These are phyloP conservation scores for Puccinia triticina DNA, from an alignment of 1,284 basidiomycete genomes.

Conservation along the genomic window DNA sequence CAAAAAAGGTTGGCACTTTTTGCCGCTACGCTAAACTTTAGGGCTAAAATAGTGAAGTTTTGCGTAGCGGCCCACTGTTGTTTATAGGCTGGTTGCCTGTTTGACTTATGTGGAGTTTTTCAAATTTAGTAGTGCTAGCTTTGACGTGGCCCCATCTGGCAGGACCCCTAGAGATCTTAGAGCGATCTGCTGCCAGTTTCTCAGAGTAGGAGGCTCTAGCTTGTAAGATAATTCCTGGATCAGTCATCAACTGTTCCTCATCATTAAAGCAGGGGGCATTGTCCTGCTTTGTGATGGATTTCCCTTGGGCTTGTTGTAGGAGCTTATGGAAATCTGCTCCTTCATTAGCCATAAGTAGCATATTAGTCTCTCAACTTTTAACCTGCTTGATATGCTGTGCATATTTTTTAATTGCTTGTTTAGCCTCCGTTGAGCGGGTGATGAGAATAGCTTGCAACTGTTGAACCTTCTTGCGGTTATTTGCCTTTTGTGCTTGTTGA, in stretches of 20 bases:
- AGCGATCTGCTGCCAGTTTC: not conserved
- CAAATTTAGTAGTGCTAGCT: not conserved
- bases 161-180: not conserved
- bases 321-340: not conserved
- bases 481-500: too few relatives aligned
- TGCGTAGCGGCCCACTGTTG: too few relatives aligned
- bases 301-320: not conserved
- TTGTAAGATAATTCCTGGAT: not conserved
- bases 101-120: not conserved
- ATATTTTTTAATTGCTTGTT: not conserved
- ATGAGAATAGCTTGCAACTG: too few relatives aligned
- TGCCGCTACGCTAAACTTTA: too few relatives aligned
- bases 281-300: not conserved
- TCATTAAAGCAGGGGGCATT: constrained; percentile 6
- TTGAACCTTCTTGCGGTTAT: too few relatives aligned
- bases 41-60: too few relatives aligned
- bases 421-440: too few relatives aligned
- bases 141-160: not conserved
- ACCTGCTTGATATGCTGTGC: not conserved
- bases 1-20: too few relatives aligned
- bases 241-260: not conserved
- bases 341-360: too few relatives aligned
- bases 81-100: not conserved
- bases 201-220: constrained; percentile 16
- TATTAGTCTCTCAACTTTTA: not conserved